These are phyloP conservation scores for Ganoderma sp. DNA, from an alignment of 1,284 basidiomycete genomes.

Conservation along the genomic window DNA sequence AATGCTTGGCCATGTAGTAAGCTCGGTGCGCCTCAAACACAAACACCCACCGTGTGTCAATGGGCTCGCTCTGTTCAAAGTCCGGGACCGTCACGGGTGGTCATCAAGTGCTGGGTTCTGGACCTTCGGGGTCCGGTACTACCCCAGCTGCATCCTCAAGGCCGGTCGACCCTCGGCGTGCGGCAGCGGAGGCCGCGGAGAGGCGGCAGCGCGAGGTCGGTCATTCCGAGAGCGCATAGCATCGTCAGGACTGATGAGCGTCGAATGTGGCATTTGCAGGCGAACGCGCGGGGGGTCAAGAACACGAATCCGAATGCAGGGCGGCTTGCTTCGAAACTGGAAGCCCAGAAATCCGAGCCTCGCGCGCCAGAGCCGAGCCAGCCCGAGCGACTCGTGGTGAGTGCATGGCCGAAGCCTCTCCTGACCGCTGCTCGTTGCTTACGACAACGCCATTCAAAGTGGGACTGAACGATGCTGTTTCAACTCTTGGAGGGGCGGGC, in stretches of 20 bases:
- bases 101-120: conserved; percentile 56
- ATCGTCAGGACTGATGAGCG: conserved; percentile 27
- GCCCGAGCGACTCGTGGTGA: conserved; percentile 69
- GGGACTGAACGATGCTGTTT: conserved; percentile 34
- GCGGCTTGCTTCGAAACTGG: conserved; percentile 61
- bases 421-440: conserved; percentile 20
- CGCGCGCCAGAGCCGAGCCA: conserved; percentile 53
- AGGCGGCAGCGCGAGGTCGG: conserved; percentile 66
- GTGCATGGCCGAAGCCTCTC: conserved; percentile 37
- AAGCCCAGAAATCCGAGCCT: conserved; percentile 55
- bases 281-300: conserved; percentile 62
- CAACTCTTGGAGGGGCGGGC: not conserved
- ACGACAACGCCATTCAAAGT: conserved; percentile 33
- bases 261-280: conserved; percentile 38
- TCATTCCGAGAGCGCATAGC: conserved; percentile 22
- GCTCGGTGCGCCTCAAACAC: conserved; percentile 21
- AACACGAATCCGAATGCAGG: conserved; percentile 70
- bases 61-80: conserved; percentile 77
- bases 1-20: not conserved
- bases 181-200: conserved; percentile 75
- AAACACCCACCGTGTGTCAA: conserved; percentile 36
- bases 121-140: not conserved
- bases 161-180: conserved; percentile 60
- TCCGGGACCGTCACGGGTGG: conserved; percentile 54
- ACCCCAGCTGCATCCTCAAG: conserved; percentile 20